Evolutionary conservation across 2,329 filamentous ascomycete genomes (phyloP).

Genomic region (Mariannaea elegans): DNA sequence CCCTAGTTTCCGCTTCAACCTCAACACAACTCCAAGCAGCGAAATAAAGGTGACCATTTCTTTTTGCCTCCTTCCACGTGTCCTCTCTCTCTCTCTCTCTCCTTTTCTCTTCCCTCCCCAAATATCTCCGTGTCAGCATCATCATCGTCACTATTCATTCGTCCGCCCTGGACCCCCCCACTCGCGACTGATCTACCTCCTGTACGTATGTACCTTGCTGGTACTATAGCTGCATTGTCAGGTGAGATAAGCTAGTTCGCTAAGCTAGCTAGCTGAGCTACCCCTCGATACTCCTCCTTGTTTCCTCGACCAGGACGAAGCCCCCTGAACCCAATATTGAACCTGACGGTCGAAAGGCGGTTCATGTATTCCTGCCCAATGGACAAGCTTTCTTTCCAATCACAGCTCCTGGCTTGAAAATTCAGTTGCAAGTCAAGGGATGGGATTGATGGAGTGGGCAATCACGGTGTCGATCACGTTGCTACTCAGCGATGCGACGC

Average conservation of each 20-base stretch:
- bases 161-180: not conserved
- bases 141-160: not conserved
- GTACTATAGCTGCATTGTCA: not conserved
- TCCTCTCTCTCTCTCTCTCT: not conserved
- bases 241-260: too few relatives aligned
- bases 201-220: not conserved
- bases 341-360: constrained; percentile 7
- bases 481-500: constrained; percentile 35
- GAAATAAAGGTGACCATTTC: too few relatives aligned
- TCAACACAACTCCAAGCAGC: not conserved
- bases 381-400: constrained; percentile 1
- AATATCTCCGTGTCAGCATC: not conserved
- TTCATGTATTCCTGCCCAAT: constrained; percentile 18
- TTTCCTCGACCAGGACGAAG: not conserved
- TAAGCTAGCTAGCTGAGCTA: not conserved
- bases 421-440: constrained; percentile 4
- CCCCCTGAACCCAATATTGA: constrained; percentile 16
- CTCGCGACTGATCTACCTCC: not conserved
- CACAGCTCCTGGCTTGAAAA: not conserved
- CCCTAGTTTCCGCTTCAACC: not conserved
- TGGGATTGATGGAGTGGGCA: constrained; percentile 6
- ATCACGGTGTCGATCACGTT: constrained; percentile 37
- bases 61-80: too few relatives aligned
- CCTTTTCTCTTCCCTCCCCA: not conserved
- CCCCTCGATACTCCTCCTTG: not conserved